phyloP scores from a whole-genome alignment of 78 protist genomes.

The Emiliania huxleyi region DNA sequence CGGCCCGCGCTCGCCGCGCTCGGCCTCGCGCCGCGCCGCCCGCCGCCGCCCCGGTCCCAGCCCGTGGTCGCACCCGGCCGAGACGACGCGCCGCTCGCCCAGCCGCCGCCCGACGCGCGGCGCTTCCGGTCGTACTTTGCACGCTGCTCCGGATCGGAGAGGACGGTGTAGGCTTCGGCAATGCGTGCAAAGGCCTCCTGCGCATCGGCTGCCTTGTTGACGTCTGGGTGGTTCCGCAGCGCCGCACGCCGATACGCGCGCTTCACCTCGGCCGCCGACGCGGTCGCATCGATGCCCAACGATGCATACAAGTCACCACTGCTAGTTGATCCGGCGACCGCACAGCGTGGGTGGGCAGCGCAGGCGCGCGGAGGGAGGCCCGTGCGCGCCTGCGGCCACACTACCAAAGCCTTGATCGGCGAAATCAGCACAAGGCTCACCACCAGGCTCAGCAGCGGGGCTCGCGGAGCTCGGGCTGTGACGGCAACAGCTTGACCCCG shows the following conservation, averaged over 20 bases:
- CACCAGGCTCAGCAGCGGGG: too few relatives aligned
- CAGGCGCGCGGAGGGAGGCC: too few relatives aligned
- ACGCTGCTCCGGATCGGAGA: neutral
- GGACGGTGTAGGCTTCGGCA: neutral
- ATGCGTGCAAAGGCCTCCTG: neutral
- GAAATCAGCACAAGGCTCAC: too few relatives aligned
- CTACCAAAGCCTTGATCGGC: too few relatives aligned
- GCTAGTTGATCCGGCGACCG: too few relatives aligned
- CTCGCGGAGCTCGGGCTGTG: too few relatives aligned
- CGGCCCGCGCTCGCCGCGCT: neutral
- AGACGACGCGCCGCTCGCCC: neutral
- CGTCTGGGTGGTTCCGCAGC: constrained; percentile 56
- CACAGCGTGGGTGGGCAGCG: neutral
- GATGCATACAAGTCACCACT: neutral
- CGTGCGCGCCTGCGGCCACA: too few relatives aligned
- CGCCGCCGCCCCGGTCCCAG: neutral
- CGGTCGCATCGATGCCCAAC: constrained; percentile 51
- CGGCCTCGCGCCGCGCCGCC: neutral
- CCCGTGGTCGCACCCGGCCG: neutral
- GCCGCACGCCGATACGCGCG: constrained; percentile 52
- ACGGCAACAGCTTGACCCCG: too few relatives aligned
- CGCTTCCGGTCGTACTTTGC: neutral
- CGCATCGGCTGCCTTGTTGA: constrained; percentile 6
- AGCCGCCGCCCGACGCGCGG: too few relatives aligned
- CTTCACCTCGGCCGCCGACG: constrained; percentile 52